These are phyloP conservation scores for Clavaria fumosa DNA, from an alignment of 768 basidiomycete genomes.

Conservation along the genomic window DNA sequence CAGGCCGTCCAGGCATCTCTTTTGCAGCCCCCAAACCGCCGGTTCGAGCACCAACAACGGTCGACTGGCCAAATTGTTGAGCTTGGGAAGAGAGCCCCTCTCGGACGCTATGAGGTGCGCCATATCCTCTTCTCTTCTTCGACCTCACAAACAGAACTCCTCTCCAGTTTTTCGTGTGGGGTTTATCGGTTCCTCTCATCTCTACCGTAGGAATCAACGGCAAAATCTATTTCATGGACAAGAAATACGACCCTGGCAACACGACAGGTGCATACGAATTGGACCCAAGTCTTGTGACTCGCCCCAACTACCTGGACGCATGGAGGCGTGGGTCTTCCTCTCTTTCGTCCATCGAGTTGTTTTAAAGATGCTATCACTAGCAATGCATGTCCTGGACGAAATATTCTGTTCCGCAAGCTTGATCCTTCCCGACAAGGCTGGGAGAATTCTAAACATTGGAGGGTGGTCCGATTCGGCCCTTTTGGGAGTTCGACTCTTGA, in stretches of 20 bases:
- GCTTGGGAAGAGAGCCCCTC: no score
- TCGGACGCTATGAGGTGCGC: no score
- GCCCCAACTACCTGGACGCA: not conserved
- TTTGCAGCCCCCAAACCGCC: no score
- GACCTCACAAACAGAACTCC: no score
- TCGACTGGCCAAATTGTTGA: no score
- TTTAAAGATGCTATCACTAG: slow-evolving; percentile 41
- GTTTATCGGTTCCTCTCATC: slow-evolving; percentile 47
- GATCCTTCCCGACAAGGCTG: slow-evolving; percentile 60
- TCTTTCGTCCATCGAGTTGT: not conserved
- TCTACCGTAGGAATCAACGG: slow-evolving; percentile 66
- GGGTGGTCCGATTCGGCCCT: slow-evolving; percentile 60
- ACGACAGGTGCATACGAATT: slow-evolving; percentile 60
- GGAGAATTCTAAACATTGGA: slow-evolving; percentile 46
- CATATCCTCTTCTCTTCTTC: no score
- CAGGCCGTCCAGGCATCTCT: no score
- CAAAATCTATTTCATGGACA: slow-evolving; percentile 71
- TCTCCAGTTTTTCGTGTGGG: not conserved
- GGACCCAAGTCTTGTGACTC: slow-evolving; percentile 27
- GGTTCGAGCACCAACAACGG: no score
- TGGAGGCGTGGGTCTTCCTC: not conserved
- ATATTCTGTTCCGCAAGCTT: slow-evolving; percentile 67
- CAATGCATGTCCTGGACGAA: slow-evolving; percentile 61
- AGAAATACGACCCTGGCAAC: slow-evolving; percentile 34
- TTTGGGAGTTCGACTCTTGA: slow-evolving; percentile 56